These are phyloP conservation scores for Aureobasidium leucospermi DNA, from an alignment of 2,329 filamentous ascomycete species.

Conservation along the genomic window DNA sequence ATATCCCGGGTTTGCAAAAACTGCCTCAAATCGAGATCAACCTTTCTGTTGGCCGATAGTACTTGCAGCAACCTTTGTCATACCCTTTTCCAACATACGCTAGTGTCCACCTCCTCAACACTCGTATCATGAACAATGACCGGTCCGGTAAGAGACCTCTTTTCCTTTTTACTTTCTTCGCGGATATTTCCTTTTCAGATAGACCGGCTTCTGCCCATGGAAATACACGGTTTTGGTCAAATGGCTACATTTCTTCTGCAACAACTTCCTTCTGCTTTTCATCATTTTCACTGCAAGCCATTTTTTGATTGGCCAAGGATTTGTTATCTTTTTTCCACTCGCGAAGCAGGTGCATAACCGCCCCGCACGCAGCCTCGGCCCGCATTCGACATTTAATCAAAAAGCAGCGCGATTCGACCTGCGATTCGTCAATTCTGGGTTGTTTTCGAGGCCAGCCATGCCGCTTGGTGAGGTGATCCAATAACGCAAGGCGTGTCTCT, in stretches of 20 bases:
- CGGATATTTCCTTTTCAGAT: not conserved
- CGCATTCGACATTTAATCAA: constrained; percentile 10
- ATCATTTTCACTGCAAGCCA: not conserved
- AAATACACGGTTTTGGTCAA: constrained; percentile 2
- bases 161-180: not conserved
- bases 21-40: constrained; percentile 14
- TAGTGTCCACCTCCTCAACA: constrained; percentile 5
- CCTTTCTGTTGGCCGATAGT: not conserved
- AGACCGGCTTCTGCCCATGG: constrained; percentile 2
- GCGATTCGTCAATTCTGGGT: constrained; percentile 7
- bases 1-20: not conserved
- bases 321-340: constrained; percentile 5
- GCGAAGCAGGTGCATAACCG: constrained; percentile 5
- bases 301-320: constrained; percentile 7
- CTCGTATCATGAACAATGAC: constrained; percentile 11
- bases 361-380: constrained; percentile 11
- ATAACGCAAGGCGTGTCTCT: constrained; percentile 8
- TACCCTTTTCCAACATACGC: constrained; percentile 6
- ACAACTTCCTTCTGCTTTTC: not conserved
- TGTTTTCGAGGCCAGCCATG: not conserved
- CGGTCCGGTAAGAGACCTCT: constrained; percentile 11
- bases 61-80: constrained; percentile 10
- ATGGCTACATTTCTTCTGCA: not conserved
- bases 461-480: not conserved
- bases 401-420: not conserved